Percentiles rank a stretch among this genome's conserved stretches.
These are phyloP conservation scores for Boletus rubroflammeus DNA, from an alignment of 768 basidiomycete genomes.

Conservation along the genomic window DNA sequence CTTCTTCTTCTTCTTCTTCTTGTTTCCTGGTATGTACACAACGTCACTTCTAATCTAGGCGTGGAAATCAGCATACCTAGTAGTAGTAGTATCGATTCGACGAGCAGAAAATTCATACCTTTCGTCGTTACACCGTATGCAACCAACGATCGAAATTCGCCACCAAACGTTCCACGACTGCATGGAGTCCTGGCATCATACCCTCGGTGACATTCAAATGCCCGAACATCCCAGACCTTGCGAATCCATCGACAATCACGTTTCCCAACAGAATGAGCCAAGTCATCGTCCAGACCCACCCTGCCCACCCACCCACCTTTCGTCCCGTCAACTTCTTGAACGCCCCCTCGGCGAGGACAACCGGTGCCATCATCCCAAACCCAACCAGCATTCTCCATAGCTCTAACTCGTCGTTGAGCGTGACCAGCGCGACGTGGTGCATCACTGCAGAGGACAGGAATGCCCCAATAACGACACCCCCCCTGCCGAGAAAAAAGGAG, in stretches of 20 bases:
- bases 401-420: no score
- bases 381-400: not conserved
- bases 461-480: not conserved
- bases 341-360: not conserved
- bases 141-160: slow-evolving; percentile 3
- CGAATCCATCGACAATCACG: not conserved
- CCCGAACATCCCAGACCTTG: not conserved
- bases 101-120: not conserved
- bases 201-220: not conserved
- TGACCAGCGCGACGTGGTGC: not conserved
- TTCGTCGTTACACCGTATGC: not conserved
- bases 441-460: not conserved
- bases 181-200: not conserved
- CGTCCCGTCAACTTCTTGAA: not conserved
- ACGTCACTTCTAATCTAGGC: not conserved
- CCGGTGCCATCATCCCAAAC: not conserved
- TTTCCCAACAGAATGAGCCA: not conserved
- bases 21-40: not conserved
- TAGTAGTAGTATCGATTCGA: not conserved
- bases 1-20: no score
- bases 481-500: not conserved
- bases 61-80: no score
- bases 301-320: not conserved
- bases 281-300: not conserved
- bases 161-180: slow-evolving; percentile 5